phyloP scores from a whole-genome alignment of 1,284 basidiomycete genomes.

The Malassezia sympodialis region DNA sequence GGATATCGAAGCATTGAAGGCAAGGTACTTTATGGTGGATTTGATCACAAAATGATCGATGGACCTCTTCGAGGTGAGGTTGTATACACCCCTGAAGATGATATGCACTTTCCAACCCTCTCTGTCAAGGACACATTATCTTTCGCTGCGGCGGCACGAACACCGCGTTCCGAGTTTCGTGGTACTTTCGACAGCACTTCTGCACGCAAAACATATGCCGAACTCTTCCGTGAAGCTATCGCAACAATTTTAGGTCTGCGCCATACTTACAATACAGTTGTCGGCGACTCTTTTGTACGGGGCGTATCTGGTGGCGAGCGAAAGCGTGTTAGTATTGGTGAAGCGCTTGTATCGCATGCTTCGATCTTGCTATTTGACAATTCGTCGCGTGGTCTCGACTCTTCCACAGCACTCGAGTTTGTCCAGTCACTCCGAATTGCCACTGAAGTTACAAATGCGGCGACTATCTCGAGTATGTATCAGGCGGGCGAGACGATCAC shows the following conservation, averaged over 20 bases:
- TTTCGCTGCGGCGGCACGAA: constrained; percentile 34
- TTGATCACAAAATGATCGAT: constrained; percentile 30
- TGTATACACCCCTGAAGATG: constrained; percentile 30
- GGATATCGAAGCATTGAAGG: constrained; percentile 34
- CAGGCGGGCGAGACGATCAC: constrained; percentile 35
- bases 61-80: constrained; percentile 28
- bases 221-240: constrained; percentile 27
- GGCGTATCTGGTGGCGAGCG: constrained; percentile 51
- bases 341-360: constrained; percentile 48
- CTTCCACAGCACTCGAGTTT: constrained; percentile 36
- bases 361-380: constrained; percentile 33
- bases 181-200: constrained; percentile 16
- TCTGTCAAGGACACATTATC: constrained; percentile 29
- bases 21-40: constrained; percentile 29
- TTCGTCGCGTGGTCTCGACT: constrained; percentile 36
- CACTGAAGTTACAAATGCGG: constrained; percentile 23
- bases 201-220: constrained; percentile 19
- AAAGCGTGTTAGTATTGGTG: constrained; percentile 36
- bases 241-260: constrained; percentile 34
- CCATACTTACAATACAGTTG: constrained; percentile 45
- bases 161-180: constrained; percentile 27
- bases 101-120: constrained; percentile 33
- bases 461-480: constrained; percentile 34
- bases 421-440: constrained; percentile 30
- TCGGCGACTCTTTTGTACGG: constrained; percentile 42